Percentiles rank a stretch among this genome's conserved stretches.
phyloP scores from a whole-genome alignment of 768 basidiomycete species.

The Lentinula sp. region DNA sequence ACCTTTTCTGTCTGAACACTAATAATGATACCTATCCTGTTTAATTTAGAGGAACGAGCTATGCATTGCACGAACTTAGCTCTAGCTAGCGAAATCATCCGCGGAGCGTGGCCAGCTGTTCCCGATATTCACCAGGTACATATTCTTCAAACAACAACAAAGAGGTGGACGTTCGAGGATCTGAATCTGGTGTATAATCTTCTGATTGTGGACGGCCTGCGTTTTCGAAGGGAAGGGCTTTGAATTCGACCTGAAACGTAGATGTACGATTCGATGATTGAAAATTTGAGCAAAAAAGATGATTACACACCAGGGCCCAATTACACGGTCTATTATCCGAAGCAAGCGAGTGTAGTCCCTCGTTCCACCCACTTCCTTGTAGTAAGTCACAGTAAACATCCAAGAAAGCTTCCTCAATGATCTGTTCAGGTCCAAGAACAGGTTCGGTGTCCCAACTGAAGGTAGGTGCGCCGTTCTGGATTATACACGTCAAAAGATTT shows the following conservation, averaged over 20 bases:
- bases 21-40: not conserved
- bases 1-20: not conserved
- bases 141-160: constrained; percentile 91
- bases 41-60: too few relatives aligned
- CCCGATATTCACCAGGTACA: constrained; percentile 82
- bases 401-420: constrained; percentile 87
- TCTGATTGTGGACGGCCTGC: not conserved
- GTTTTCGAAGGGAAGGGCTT: constrained; percentile 42
- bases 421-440: constrained; percentile 67
- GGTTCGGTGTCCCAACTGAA: constrained; percentile 95
- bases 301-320: constrained; percentile 76
- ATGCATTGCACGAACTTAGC: not conserved
- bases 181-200: constrained; percentile 20
- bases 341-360: constrained; percentile 40
- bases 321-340: constrained; percentile 71
- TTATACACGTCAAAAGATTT: constrained; percentile 3
- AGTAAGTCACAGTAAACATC: constrained; percentile 81
- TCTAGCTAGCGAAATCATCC: not conserved
- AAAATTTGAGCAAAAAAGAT: not conserved
- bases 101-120: constrained; percentile 48
- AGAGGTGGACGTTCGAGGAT: constrained; percentile 68
- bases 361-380: constrained; percentile 74
- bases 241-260: constrained; percentile 74
- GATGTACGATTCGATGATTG: not conserved
- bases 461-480: constrained; percentile 45